Percentiles rank a stretch among this genome's conserved stretches.
Evolutionary conservation across 768 basidiomycete genomes (phyloP).

Genomic region (Phaffia australis): DNA sequence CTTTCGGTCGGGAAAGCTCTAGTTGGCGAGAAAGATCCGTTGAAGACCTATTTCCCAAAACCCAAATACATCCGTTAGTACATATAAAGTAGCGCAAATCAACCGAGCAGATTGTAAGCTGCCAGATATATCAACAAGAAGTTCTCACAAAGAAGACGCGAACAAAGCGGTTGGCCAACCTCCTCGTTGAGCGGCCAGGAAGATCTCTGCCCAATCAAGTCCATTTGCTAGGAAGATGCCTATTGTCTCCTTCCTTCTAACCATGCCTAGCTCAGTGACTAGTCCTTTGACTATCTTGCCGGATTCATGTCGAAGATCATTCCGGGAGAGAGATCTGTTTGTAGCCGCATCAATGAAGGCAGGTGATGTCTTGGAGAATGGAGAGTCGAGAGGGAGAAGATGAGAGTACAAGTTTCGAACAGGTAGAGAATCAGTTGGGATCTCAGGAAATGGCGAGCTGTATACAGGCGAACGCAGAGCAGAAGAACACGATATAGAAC

Average conservation of each 20-base stretch:
- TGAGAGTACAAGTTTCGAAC: conserved; percentile 7
- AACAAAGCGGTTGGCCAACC: conserved; percentile 13
- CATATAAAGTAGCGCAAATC: not conserved
- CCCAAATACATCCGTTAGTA: not conserved
- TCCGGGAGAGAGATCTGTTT: conserved; percentile 50
- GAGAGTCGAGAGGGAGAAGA: conserved; percentile 13
- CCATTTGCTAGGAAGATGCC: conserved; percentile 20
- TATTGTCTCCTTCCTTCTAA: not conserved
- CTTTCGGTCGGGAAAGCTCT: not conserved
- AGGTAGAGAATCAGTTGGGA: no score
- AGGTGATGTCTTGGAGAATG: conserved; percentile 29
- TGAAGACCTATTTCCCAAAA: conserved; percentile 4
- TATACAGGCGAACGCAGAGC: no score
- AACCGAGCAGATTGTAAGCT: not conserved
- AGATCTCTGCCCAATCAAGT: conserved; percentile 17
- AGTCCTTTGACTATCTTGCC: conserved; percentile 54
- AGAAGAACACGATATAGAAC: no score
- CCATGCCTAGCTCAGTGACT: conserved; percentile 33
- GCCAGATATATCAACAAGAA: no score
- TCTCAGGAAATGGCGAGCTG: no score
- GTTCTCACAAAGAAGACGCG: conserved; percentile 14
- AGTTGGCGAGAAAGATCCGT: conserved; percentile 21
- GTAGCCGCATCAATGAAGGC: conserved; percentile 61
- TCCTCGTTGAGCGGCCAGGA: conserved; percentile 15
- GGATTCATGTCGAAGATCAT: conserved; percentile 46